A percentile compares a stretch with the other conserved stretches of the same genome.
Evolutionary conservation across 116 monocot genomes (phyloP).

Genomic region (Phalaenopsis hybrid): DNA sequence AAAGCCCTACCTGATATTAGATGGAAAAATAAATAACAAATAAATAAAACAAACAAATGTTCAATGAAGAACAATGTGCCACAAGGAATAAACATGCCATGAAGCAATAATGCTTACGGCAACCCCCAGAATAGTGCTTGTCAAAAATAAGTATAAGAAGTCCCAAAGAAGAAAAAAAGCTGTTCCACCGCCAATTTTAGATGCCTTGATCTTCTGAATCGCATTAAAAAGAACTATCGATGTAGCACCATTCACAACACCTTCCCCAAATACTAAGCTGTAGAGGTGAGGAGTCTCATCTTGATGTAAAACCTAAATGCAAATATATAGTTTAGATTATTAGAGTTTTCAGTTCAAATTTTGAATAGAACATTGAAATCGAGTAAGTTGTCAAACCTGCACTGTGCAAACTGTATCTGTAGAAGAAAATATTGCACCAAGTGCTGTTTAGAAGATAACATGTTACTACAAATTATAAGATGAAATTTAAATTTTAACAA

Average conservation of each 20-base stretch:
- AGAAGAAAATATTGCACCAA: slow-evolving; percentile 68
- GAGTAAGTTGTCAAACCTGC: slow-evolving; percentile 29
- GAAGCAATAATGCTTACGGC: slow-evolving; percentile 33
- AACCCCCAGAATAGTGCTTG: slow-evolving; percentile 61
- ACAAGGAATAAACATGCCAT: slow-evolving; percentile 6
- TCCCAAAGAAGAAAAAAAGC: slow-evolving; percentile 31
- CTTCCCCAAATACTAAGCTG: slow-evolving; percentile 83
- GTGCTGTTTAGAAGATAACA: slow-evolving; percentile 21
- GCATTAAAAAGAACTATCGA: slow-evolving; percentile 55
- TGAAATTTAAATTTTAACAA: no score
- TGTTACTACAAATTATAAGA: no score
- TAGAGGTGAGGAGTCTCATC: slow-evolving; percentile 65
- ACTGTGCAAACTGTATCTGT: slow-evolving; percentile 72
- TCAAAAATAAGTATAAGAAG: slow-evolving; percentile 58
- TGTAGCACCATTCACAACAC: slow-evolving; percentile 77
- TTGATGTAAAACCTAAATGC: slow-evolving; percentile 48
- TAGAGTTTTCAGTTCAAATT: no score
- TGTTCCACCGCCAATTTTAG: slow-evolving; percentile 39
- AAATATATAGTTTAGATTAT: not conserved
- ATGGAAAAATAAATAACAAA: not conserved
- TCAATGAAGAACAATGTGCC: not conserved
- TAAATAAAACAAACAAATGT: slow-evolving; percentile 3
- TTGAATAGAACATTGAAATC: not conserved
- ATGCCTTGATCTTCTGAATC: slow-evolving; percentile 43
- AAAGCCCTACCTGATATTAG: slow-evolving; percentile 51